Evolutionary conservation across 352 stramenopile genomes (phyloP), one percentile per base, ranked within the genome.

Genomic region (Phytophthora syringae): DNA sequence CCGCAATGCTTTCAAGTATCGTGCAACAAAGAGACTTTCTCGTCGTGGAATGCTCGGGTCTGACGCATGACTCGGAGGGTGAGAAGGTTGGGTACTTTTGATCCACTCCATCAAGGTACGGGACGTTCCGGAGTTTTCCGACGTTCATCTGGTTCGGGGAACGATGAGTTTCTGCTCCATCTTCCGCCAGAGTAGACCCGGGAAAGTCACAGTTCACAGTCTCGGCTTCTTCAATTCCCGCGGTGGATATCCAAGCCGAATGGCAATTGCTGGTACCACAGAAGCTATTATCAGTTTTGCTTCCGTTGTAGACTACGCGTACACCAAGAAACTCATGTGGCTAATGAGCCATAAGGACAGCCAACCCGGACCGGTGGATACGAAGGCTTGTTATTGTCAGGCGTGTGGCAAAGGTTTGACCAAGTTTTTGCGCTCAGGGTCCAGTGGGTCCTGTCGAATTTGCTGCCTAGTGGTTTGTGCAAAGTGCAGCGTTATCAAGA

Each of bases 281-380:
- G 78, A 88, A 12, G 60, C 67, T 15, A 72, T 84, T 20, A 74
- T 88, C 21, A 50, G 67, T 10, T 71, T 59, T 22, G 63, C 69
- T 12, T 51, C 55, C 7, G 54, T 87, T 12, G 67, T 79, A 22
- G 79, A 90, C 51, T 88, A 75, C 56, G 74, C 75, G 15, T 78
- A 84, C 49, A 60, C 82, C 48, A 86, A 86, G 63, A 90, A 90
- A 28, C 73, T 90, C 47, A 70, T 58, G 53, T 86, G 73, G 74
- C 64, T 88, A 22, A 79, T 85, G 67, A 56, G 69, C 24, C 59
- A 76, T 45, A 62, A 65, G 5, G 60, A 64, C 22, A 54, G 47
- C 39, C 43, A 27, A 5, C 34, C 30, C 13, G 53, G 15, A 36
- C 47, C 43, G 13, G 6, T 7, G 16, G 40, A 60, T 13, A 25